Percentiles rank a stretch among this genome's conserved stretches.
Conservation (phyloP, 371 early-diverging fungal genomes). For the Haplosporangium sp. region DNA sequence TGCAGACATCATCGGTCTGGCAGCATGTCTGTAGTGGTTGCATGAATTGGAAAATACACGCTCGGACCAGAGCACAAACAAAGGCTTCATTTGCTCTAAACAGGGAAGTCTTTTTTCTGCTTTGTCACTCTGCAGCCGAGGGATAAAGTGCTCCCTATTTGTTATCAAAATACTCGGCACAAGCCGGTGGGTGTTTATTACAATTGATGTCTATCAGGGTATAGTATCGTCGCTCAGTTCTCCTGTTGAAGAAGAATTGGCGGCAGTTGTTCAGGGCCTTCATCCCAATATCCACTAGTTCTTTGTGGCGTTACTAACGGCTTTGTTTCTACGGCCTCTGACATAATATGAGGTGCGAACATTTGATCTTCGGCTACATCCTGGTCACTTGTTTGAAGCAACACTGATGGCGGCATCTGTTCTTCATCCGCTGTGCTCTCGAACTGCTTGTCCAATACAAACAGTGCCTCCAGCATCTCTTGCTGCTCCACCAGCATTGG, state of each 20-base stretch:
- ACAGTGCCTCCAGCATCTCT: conserved; percentile 26
- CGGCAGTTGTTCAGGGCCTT: conserved; percentile 10
- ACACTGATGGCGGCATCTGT: neutral
- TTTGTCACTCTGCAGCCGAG: too few species aligned
- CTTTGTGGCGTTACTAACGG: neutral
- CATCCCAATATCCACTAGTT: neutral
- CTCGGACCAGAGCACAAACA: conserved; percentile 10
- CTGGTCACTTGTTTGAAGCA: conserved; percentile 1
- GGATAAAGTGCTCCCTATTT: too few species aligned
- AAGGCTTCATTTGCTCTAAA: neutral
- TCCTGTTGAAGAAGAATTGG: conserved; percentile 15
- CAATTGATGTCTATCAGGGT: neutral
- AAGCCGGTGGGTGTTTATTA: too few species aligned
- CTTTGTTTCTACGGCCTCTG: neutral
- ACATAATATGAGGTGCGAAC: neutral
- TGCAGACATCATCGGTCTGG: conserved; percentile 11
- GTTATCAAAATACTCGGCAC: too few species aligned
- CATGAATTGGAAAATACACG: neutral
- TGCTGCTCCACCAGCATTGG: conserved; percentile 13
- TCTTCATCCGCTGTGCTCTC: neutral
- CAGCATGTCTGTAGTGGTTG: neutral
- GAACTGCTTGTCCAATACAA: conserved; percentile 26
- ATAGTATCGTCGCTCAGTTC: neutral
- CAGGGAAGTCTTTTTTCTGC: too few species aligned
- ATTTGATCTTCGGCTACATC: neutral